Conservation (phyloP, 139 green algal species). For the Gonium pectorale region DNA sequence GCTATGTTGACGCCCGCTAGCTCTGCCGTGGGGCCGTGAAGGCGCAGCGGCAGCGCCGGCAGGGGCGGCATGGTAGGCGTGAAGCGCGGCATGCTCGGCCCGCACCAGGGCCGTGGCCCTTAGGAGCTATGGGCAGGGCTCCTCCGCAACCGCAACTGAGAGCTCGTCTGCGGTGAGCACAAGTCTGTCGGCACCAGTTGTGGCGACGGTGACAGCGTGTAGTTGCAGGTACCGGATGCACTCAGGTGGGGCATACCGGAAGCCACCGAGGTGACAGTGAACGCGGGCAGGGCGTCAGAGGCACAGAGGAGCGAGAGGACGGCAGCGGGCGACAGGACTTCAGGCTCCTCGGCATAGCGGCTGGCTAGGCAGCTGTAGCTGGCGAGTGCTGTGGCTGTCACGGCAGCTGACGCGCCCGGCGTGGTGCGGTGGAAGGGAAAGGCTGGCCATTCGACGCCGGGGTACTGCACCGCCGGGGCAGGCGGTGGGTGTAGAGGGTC, state of each 20-base stretch:
- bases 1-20: no score
- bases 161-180: no score
- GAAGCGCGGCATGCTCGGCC: conserved; percentile 14
- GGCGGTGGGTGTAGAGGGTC: not conserved
- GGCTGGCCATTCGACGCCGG: not conserved
- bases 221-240: no score
- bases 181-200: no score
- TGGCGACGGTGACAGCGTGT: no score
- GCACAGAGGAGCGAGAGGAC: not conserved
- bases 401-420: no score
- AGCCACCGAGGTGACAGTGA: no score
- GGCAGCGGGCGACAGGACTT: no score
- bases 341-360: not conserved
- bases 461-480: not conserved
- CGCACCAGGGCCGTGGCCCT: not conserved
- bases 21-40: no score
- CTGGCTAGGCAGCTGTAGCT: not conserved
- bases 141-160: not conserved
- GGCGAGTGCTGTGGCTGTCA: no score
- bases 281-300: not conserved
- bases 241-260: no score
- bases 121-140: not conserved
- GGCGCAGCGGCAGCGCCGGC: no score
- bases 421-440: not conserved
- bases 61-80: conserved; percentile 9